phyloP scores from a whole-genome alignment of 257 asterid genomes.

The Prunella vulgaris region DNA sequence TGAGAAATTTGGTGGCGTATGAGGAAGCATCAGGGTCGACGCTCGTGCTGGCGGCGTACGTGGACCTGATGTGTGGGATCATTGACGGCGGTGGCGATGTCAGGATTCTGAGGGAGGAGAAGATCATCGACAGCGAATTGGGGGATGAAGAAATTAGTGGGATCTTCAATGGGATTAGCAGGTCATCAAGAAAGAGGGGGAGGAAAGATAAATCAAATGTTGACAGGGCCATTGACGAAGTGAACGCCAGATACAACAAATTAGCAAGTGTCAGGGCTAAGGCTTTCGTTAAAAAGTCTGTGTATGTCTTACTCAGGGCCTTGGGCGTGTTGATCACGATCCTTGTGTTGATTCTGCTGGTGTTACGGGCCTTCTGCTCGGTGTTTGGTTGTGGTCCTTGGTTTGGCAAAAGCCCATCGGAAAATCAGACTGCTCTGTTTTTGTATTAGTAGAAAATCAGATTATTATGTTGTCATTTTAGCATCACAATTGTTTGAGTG shows the following conservation, averaged over 20 bases:
- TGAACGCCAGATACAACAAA: constrained; percentile 29
- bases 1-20: constrained; percentile 50
- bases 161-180: constrained; percentile 40
- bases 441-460: too few species aligned
- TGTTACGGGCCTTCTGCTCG: constrained; percentile 40
- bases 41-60: constrained; percentile 37
- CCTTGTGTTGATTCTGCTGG: constrained; percentile 25
- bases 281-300: constrained; percentile 22
- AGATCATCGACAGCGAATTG: constrained; percentile 28
- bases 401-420: not conserved
- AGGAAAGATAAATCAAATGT: constrained; percentile 14
- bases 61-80: constrained; percentile 55
- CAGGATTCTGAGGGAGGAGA: constrained; percentile 29
- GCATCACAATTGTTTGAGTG: too few species aligned
- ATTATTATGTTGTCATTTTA: too few species aligned
- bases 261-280: constrained; percentile 20
- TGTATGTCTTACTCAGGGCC: constrained; percentile 18
- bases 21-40: constrained; percentile 42
- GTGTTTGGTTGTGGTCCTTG: constrained; percentile 27
- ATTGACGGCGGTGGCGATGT: constrained; percentile 38
- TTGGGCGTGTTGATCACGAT: constrained; percentile 25
- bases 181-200: constrained; percentile 17
- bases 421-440: not conserved
- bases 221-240: constrained; percentile 35
- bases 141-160: constrained; percentile 34